Evolutionary conservation across 31 red algal genomes (phyloP), one percentile per base, ranked within the genome.

Genomic region (Asparagopsis taxiformis): DNA sequence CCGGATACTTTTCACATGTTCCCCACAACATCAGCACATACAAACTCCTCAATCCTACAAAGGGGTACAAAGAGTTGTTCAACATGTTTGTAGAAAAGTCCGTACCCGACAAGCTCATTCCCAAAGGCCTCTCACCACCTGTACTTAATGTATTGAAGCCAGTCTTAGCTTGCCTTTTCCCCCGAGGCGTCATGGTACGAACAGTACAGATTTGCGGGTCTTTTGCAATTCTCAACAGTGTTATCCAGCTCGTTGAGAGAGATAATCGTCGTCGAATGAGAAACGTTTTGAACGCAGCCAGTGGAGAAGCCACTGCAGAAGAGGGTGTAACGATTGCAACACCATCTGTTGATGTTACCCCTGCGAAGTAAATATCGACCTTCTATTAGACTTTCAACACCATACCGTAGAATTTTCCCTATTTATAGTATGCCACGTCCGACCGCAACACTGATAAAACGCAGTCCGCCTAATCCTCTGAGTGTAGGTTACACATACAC

Each of bases 11-110:
- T 16, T 83, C 77, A 21, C 88, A 91, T 64, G 88, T 91, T 1
- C 88, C 88, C n/a, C 88, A 91, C 61, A 91, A 83, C 61, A 57
- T 91, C 26, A 83, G 77, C 65, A 84, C 88, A 29, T 83, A 68
- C 17, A 82, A 75, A 46, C 54, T 91, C 16, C 59, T 91, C 36
- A 54, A 77, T 19, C 88, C 88, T 7, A 24, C 35, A 26, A 75
- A 84, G 53, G 35, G 51, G 11, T 91, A 91, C 70, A 37, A 37
- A 3, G 28, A 91, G 61, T 31, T 84, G 43, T 84, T 83, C 55
- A 24, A 73, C 49, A 31, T 61, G 28, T 82, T 91, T 49, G 80
- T 91, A 8, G 58, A 84, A 38, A 89, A 63, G 55, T 80, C 74
- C 24, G 88, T 77, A 22, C 80, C 77, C 2, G 56, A 74, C 20